Conservation (phyloP, 495 filamentous ascomycete genomes). For the Aspergillus bertholletiae region DNA sequence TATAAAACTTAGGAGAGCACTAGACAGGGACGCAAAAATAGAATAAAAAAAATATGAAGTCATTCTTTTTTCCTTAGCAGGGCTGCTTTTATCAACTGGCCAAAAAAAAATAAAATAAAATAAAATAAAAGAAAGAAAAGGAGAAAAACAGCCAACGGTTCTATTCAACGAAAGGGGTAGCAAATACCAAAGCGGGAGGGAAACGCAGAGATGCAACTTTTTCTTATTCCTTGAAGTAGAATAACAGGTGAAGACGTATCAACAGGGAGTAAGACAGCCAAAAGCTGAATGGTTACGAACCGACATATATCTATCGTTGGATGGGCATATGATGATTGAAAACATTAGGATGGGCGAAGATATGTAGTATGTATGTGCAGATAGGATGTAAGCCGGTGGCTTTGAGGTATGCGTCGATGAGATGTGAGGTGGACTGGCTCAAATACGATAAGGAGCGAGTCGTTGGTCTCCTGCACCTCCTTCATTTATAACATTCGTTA, state of each 20-base stretch:
- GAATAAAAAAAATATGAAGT: too few species aligned
- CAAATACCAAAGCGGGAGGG: background rate
- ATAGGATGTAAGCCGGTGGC: background rate
- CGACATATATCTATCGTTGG: constrained; percentile 24
- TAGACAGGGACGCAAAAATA: too few species aligned
- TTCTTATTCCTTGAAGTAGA: constrained; percentile 6
- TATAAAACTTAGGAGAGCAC: too few species aligned
- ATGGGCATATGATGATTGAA: constrained; percentile 16
- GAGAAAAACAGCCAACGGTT: background rate
- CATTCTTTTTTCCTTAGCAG: too few species aligned
- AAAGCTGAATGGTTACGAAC: constrained; percentile 15
- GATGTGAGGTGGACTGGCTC: background rate
- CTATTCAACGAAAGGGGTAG: background rate
- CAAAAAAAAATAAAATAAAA: too few species aligned
- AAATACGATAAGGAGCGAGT: background rate
- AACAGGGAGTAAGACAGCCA: constrained; percentile 1
- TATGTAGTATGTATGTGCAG: constrained; percentile 10
- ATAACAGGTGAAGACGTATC: constrained; percentile 9
- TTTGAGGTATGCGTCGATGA: background rate
- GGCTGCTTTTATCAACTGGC: too few species aligned
- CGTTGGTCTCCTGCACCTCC: constrained; percentile 4
- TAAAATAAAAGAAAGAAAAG: background rate
- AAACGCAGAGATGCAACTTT: constrained; percentile 6
- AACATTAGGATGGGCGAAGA: constrained; percentile 5
- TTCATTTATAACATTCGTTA: background rate